phyloP scores from a whole-genome alignment of 2,329 filamentous ascomycete genomes.

The Nothophaeocryptopus gaeumannii region DNA sequence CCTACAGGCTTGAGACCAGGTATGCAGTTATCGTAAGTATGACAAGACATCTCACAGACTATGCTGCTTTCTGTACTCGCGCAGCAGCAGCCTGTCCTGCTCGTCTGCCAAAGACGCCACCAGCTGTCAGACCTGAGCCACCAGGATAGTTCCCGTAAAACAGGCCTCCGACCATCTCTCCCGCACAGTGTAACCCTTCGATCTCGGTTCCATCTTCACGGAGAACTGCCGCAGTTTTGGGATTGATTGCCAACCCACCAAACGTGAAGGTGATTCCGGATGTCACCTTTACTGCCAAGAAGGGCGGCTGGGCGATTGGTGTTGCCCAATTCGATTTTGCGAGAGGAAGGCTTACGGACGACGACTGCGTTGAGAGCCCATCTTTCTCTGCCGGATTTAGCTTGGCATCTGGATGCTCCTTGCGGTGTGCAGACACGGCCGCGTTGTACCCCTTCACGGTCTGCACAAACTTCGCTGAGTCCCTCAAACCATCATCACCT shows the following conservation, averaged over 20 bases:
- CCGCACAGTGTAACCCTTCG: constrained; percentile 57
- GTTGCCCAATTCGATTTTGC: constrained; percentile 67
- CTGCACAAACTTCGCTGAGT: constrained; percentile 48
- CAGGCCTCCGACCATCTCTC: constrained; percentile 65
- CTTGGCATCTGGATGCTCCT: constrained; percentile 44
- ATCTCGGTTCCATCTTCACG: constrained; percentile 46
- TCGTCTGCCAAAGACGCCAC: constrained; percentile 52
- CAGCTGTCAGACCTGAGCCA: constrained; percentile 60
- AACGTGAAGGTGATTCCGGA: constrained; percentile 69
- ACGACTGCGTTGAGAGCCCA: constrained; percentile 59
- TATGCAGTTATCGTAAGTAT: too few species aligned
- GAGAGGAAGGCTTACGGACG: constrained; percentile 41
- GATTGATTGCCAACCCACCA: constrained; percentile 59
- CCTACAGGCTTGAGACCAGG: too few species aligned
- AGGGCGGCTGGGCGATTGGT: constrained; percentile 56
- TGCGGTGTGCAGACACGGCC: constrained; percentile 50
- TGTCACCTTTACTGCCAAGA: constrained; percentile 62
- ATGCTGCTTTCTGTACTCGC: constrained; percentile 8
- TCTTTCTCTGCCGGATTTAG: constrained; percentile 63
- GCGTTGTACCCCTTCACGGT: constrained; percentile 58
- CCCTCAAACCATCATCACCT: constrained; percentile 46
- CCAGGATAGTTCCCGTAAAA: constrained; percentile 65
- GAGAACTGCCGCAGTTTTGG: constrained; percentile 54
- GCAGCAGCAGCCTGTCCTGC: constrained; percentile 39
- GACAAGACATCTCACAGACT: too few species aligned